phyloP scores from a whole-genome alignment of 305 asterid species.

The Plantago rigida region DNA sequence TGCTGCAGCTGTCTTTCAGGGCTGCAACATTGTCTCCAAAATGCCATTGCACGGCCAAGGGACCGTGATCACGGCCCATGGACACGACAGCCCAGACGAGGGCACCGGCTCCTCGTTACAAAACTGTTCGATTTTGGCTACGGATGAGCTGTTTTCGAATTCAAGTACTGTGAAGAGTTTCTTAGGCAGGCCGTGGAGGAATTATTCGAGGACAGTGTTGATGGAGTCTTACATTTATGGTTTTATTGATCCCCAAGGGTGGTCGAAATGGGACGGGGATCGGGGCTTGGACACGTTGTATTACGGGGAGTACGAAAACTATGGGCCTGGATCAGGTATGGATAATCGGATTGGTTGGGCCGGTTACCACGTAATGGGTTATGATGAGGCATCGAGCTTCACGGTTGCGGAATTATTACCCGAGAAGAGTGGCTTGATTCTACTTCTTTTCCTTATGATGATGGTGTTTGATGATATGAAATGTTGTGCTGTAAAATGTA shows the following conservation, averaged over 20 bases:
- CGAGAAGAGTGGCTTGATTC: conserved; percentile 81
- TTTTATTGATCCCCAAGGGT: conserved; percentile 49
- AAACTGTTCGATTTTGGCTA: conserved; percentile 58
- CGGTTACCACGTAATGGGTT: conserved; percentile 59
- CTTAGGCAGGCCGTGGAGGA: conserved; percentile 76
- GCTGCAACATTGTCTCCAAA: conserved; percentile 58
- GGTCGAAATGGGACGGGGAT: conserved; percentile 58
- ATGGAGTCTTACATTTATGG: conserved; percentile 54
- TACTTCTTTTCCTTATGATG: conserved; percentile 74
- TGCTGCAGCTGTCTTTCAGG: conserved; percentile 71
- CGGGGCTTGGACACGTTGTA: conserved; percentile 53
- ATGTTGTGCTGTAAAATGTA: neutral
- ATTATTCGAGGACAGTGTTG: conserved; percentile 51
- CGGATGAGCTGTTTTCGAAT: conserved; percentile 42
- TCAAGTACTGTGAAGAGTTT: conserved; percentile 39
- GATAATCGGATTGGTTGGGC: conserved; percentile 53
- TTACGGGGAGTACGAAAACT: conserved; percentile 68
- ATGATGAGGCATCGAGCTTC: conserved; percentile 48
- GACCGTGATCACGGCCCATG: conserved; percentile 70
- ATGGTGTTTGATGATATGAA: conserved; percentile 35
- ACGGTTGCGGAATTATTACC: conserved; percentile 52
- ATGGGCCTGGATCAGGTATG: conserved; percentile 63
- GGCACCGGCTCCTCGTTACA: conserved; percentile 63
- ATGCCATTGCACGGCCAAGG: conserved; percentile 58
- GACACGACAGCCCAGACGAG: conserved; percentile 41